phyloP scores from a whole-genome alignment of 2,329 filamentous ascomycete genomes.

The Madurella fahalii region DNA sequence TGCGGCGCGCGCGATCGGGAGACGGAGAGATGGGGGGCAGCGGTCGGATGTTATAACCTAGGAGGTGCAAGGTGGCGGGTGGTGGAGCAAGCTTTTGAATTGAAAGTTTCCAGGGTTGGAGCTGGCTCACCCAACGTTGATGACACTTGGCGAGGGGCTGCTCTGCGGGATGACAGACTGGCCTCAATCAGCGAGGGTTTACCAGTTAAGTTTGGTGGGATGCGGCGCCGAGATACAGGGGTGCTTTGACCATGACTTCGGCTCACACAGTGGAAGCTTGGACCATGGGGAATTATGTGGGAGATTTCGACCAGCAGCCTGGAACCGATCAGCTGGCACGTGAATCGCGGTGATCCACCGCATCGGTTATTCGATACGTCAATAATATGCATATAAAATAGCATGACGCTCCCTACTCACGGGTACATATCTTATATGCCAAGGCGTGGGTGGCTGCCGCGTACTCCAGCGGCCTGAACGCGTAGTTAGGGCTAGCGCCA shows the following conservation, averaged over 20 bases:
- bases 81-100: constrained; percentile 15
- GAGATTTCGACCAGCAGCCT: no score
- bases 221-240: not conserved
- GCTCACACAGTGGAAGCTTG: not conserved
- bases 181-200: constrained; percentile 15
- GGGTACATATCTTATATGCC: no score
- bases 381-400: no score
- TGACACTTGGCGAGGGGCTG: constrained; percentile 15
- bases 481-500: no score
- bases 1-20: not conserved
- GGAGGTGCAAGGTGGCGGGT: constrained; percentile 10
- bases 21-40: constrained; percentile 9
- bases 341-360: no score
- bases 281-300: not conserved
- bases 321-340: no score
- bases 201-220: not conserved
- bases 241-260: not conserved
- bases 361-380: no score
- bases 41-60: not conserved
- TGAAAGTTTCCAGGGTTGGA: constrained; percentile 3
- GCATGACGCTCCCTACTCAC: no score
- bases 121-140: not conserved
- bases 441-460: no score
- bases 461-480: no score
- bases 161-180: constrained; percentile 21